Conservation (phyloP, 176 grass and related monocot species). For the Poa annua region DNA sequence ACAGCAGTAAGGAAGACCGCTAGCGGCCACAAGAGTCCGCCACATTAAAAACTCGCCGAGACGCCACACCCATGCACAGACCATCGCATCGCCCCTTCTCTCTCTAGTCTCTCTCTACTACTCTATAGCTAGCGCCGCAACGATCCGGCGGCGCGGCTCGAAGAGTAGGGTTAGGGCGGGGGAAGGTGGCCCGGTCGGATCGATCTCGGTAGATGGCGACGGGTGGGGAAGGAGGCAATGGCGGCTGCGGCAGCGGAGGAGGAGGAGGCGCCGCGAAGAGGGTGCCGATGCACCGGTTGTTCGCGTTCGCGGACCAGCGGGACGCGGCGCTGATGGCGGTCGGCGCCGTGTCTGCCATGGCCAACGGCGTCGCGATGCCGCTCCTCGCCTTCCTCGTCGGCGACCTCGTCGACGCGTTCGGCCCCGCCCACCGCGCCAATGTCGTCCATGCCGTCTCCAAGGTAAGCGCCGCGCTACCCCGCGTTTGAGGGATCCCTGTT, state of each 20-base stretch:
- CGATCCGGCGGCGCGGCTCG: not conserved
- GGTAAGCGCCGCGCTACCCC: slow-evolving; percentile 15
- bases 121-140: not conserved
- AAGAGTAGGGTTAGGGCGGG: not conserved
- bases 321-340: slow-evolving; percentile 43
- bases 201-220: slow-evolving; percentile 9
- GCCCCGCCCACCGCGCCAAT: slow-evolving; percentile 24
- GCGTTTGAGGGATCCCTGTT: not conserved
- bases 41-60: slow-evolving; percentile 9
- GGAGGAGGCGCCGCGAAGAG: not conserved
- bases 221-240: not conserved
- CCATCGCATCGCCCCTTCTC: not conserved
- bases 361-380: slow-evolving; percentile 45
- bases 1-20: not conserved
- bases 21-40: not conserved
- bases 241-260: not conserved
- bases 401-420: slow-evolving; percentile 48
- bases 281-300: slow-evolving; percentile 41
- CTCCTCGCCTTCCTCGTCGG: slow-evolving; percentile 49
- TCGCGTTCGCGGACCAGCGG: slow-evolving; percentile 45
- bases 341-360: slow-evolving; percentile 36
- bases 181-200: not conserved
- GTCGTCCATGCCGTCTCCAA: slow-evolving; percentile 50
- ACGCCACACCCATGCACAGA: slow-evolving; percentile 14
- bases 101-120: not conserved